Base-by-base conservation (phyloP, 2,329 filamentous ascomycete genomes). In the Ilyonectria mors-panacis region DNA sequence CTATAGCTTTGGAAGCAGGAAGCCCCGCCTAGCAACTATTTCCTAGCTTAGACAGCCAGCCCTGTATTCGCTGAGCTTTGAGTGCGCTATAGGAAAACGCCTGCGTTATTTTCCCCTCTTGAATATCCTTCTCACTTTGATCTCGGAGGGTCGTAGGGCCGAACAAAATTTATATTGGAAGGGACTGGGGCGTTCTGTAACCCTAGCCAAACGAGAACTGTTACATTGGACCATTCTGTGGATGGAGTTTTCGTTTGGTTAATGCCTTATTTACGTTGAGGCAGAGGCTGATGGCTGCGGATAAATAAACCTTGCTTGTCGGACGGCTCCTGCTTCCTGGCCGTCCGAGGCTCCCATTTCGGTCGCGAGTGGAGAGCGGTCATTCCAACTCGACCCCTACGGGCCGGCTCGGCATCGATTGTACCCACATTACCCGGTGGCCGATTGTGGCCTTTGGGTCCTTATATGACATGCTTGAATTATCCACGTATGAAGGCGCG, bases 111-210 rank as follows among this genome's bases (percentile, higher is more conserved):
- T 33, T 5, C 21, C 39, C 39, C 51, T 55, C 51, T 55, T 39
- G 39, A 55, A 55, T n/a, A n/a, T 55, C 19, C 51, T 55, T 55
- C n/a, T 55, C 26, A 39, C 51, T 55, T 55, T 55, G 30, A 19
- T 55, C 51, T 55, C 30, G 30, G 33, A 55, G 51, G 51, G 37
- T 58, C 39, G 9, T 45, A 33, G 54, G 35, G 54, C 37, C 5
- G 30, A 23, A 6, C 19, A 57, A 44, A 57, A 57, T 57, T 57
- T 55, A 55, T 55, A 42, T 35, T 55, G 5, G 51, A 56, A 44
- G 5, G 19, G 33, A 44, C n/a, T 23, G 21, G 4, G 23, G 21
- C 4, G 23, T 2, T 48, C 28, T 44, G 44, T 21, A n/a, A 35
- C 44, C 44, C 39, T 58, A 47, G 55, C 42, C 21, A n/a, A 45